These are phyloP conservation scores for Evansstolkia leycettana DNA, from an alignment of 495 filamentous ascomycete species.

Conservation along the genomic window DNA sequence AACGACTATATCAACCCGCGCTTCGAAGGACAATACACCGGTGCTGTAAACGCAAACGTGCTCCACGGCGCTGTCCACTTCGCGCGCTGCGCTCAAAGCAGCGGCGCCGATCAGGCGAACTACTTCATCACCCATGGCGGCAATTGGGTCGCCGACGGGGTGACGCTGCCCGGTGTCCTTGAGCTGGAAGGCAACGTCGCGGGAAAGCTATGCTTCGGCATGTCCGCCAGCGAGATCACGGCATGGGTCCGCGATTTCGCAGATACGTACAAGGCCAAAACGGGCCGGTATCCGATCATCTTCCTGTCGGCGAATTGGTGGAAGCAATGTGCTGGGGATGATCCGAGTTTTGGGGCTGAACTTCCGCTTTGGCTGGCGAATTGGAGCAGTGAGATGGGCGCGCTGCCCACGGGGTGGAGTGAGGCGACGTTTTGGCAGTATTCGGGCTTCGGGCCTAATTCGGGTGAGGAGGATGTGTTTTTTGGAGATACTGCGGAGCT, in stretches of 20 bases:
- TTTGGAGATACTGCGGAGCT: too few relatives aligned
- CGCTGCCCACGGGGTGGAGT: too few relatives aligned
- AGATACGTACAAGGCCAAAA: constrained; percentile 33
- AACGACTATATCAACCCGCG: constrained; percentile 32
- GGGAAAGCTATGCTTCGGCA: constrained; percentile 33
- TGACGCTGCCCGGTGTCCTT: constrained; percentile 51
- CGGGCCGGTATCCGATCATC: constrained; percentile 41
- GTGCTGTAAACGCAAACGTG: constrained; percentile 35
- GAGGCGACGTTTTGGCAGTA: too few relatives aligned
- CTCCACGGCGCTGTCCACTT: constrained; percentile 52
- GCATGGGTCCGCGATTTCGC: constrained; percentile 45
- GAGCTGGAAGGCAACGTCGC: constrained; percentile 39
- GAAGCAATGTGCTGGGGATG: constrained; percentile 42
- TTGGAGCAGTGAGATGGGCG: too few relatives aligned
- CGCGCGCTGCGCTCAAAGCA: constrained; percentile 32
- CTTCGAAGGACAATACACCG: constrained; percentile 37
- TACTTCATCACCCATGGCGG: constrained; percentile 46
- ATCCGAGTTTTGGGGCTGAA: constrained; percentile 26
- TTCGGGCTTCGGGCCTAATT: too few relatives aligned
- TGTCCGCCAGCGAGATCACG: constrained; percentile 34
- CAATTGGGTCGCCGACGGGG: constrained; percentile 45
- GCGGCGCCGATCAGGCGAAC: constrained; percentile 35
- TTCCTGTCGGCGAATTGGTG: constrained; percentile 48
- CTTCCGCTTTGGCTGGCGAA: constrained; percentile 40
- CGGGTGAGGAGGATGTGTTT: too few relatives aligned